phyloP scores from a whole-genome alignment of 2,329 filamentous ascomycete genomes.

The Colletotrichum sp. region DNA sequence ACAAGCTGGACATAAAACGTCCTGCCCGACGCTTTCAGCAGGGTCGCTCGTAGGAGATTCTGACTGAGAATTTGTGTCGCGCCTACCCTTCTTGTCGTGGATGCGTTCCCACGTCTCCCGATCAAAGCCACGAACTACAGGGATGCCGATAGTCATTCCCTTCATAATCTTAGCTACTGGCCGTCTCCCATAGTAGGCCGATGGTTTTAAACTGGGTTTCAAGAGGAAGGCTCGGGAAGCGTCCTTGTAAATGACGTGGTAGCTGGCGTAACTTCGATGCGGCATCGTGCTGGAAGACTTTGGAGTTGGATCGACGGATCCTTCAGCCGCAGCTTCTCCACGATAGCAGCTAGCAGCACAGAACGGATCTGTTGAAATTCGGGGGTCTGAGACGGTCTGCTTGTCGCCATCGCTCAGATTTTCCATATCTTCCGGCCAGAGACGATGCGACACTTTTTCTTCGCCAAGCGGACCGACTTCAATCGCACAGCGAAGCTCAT shows the following conservation, averaged over 20 bases:
- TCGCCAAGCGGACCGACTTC: slow-evolving; percentile 90
- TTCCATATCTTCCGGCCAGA: slow-evolving; percentile 72
- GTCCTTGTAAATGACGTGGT: slow-evolving; percentile 88
- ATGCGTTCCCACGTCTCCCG: slow-evolving; percentile 76
- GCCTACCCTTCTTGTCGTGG: slow-evolving; percentile 54
- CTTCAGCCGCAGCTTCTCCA: slow-evolving; percentile 64
- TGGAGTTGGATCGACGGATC: slow-evolving; percentile 43
- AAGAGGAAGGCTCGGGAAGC: slow-evolving; percentile 79
- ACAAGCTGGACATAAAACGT: slow-evolving; percentile 61
- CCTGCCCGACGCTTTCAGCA: slow-evolving; percentile 20
- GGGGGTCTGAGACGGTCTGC: slow-evolving; percentile 32
- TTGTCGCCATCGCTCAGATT: slow-evolving; percentile 23
- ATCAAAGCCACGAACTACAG: slow-evolving; percentile 90
- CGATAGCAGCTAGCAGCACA: slow-evolving; percentile 65
- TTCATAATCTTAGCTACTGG: slow-evolving; percentile 87
- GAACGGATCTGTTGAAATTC: slow-evolving; percentile 59
- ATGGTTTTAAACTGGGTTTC: slow-evolving; percentile 84
- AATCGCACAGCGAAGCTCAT: slow-evolving; percentile 88
- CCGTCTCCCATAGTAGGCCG: slow-evolving; percentile 80
- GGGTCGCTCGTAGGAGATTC: slow-evolving; percentile 16
- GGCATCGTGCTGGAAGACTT: slow-evolving; percentile 40
- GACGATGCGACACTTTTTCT: slow-evolving; percentile 82
- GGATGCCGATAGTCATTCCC: slow-evolving; percentile 80
- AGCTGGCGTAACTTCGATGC: slow-evolving; percentile 69
- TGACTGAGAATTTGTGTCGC: slow-evolving; percentile 30